Evolutionary conservation across 164 flowering plant genomes (phyloP).

Genomic region (Litsea cubeba): DNA sequence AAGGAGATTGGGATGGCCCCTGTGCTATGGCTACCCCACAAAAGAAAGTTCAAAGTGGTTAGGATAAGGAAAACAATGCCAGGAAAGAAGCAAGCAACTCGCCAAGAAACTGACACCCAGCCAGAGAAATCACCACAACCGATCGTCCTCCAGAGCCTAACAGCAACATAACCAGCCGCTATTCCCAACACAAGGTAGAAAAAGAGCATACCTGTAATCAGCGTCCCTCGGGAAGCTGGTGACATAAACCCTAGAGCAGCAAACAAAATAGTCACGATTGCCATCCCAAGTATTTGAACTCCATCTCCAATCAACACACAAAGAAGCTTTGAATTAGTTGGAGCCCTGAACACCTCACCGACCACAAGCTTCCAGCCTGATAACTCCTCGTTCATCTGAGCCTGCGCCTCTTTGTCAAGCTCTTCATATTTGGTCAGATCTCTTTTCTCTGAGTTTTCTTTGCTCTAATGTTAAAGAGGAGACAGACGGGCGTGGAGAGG

Average conservation of each 20-base stretch:
- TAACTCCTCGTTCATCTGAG: constrained; percentile 87
- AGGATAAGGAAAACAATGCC: constrained; percentile 10
- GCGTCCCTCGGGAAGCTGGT: constrained; percentile 12
- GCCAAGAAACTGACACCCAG: constrained; percentile 14
- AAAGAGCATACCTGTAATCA: constrained; percentile 16
- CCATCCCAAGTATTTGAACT: constrained; percentile 84
- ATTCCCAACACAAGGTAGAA: constrained; percentile 15
- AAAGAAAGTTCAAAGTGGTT: constrained; percentile 5
- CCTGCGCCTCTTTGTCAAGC: constrained; percentile 89
- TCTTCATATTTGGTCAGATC: constrained; percentile 82
- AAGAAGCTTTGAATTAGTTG: constrained; percentile 46
- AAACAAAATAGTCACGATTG: constrained; percentile 69
- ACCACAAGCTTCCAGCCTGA: constrained; percentile 94
- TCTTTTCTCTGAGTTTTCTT: too few relatives aligned
- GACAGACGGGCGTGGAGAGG: too few relatives aligned
- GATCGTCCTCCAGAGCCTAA: constrained; percentile 14
- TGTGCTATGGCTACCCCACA: constrained; percentile 6
- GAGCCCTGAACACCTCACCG: constrained; percentile 81
- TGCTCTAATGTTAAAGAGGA: too few relatives aligned
- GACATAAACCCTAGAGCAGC: constrained; percentile 42
- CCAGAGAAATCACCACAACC: not conserved
- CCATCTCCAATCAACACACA: constrained; percentile 86
- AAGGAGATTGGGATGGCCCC: constrained; percentile 12
- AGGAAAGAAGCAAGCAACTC: constrained; percentile 14
- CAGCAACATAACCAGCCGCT: constrained; percentile 14